Conservation (phyloP, 2,329 filamentous ascomycete genomes). For the Aspergillus pseudoterreus region DNA sequence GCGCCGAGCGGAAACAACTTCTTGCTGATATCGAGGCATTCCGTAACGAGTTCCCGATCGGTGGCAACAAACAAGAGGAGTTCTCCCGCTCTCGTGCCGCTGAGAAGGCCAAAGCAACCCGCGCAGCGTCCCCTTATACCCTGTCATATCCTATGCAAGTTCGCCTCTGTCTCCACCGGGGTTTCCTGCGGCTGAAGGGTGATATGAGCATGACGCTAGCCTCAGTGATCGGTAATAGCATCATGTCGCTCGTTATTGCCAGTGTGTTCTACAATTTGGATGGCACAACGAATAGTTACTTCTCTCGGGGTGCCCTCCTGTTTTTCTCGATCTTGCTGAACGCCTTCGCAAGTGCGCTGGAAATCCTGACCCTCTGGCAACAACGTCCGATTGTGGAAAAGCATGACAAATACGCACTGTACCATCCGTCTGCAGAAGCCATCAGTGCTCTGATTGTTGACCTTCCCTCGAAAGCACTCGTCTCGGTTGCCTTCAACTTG, state of each 20-base stretch:
- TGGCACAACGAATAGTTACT: constrained; percentile 66
- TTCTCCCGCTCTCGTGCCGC: constrained; percentile 37
- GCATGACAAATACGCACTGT: constrained; percentile 78
- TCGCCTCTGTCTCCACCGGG: constrained; percentile 72
- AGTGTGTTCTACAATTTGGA: constrained; percentile 75
- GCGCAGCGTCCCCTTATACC: constrained; percentile 72
- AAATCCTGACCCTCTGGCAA: constrained; percentile 79
- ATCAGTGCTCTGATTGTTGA: constrained; percentile 81
- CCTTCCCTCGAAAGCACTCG: constrained; percentile 72
- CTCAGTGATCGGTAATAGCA: constrained; percentile 61
- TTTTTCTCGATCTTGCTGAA: constrained; percentile 87
- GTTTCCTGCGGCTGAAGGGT: constrained; percentile 68
- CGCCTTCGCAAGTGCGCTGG: constrained; percentile 71
- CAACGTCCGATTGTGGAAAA: constrained; percentile 93
- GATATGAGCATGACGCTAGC: constrained; percentile 71
- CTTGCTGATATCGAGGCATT: constrained; percentile 39
- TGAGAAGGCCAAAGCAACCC: constrained; percentile 42
- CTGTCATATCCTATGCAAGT: constrained; percentile 74
- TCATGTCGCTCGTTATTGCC: constrained; percentile 71
- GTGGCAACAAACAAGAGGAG: constrained; percentile 30
- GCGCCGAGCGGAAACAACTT: constrained; percentile 41
- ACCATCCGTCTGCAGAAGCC: constrained; percentile 87
- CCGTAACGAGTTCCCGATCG: constrained; percentile 33
- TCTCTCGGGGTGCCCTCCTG: constrained; percentile 68
- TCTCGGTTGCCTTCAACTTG: constrained; percentile 71